These are phyloP conservation scores for Globisporangium nagaii DNA, from an alignment of 352 stramenopile species.

Conservation along the genomic window DNA sequence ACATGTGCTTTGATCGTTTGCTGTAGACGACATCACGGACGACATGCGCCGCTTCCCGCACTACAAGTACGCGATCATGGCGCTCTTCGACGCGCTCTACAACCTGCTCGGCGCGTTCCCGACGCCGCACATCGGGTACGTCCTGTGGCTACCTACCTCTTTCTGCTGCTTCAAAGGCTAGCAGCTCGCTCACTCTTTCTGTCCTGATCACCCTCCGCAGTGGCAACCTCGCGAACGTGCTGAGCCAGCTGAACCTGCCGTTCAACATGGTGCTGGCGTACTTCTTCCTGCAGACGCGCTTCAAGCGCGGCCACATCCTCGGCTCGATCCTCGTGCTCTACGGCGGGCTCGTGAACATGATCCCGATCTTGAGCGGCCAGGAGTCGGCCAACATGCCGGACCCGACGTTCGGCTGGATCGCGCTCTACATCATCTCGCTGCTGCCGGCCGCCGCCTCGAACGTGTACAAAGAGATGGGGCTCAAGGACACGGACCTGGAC, in stretches of 20 bases:
- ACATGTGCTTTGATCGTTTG: background rate
- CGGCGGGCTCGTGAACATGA: constrained; percentile 80
- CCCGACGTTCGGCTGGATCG: constrained; percentile 68
- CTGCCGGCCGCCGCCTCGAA: constrained; percentile 70
- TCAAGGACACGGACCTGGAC: constrained; percentile 85
- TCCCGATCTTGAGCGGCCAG: constrained; percentile 65
- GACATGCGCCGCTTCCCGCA: constrained; percentile 82
- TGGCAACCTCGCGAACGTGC: constrained; percentile 79
- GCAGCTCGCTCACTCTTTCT: background rate
- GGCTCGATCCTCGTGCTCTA: constrained; percentile 84
- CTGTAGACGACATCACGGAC: constrained; percentile 70
- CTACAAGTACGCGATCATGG: constrained; percentile 87
- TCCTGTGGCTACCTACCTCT: background rate
- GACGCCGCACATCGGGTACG: constrained; percentile 78
- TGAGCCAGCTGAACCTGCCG: constrained; percentile 81
- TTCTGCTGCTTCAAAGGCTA: background rate
- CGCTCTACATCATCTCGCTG: constrained; percentile 71
- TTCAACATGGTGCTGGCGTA: constrained; percentile 86
- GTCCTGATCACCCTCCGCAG: constrained; percentile 19
- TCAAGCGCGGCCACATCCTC: constrained; percentile 81
- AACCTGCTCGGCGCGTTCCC: constrained; percentile 81
- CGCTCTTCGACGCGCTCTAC: constrained; percentile 78
- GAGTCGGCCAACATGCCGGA: constrained; percentile 68
- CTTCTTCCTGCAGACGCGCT: constrained; percentile 69
- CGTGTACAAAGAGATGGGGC: constrained; percentile 86